Evolutionary conservation across 1,284 basidiomycete genomes (phyloP).

Genomic region (Mycosarcoma maydis): DNA sequence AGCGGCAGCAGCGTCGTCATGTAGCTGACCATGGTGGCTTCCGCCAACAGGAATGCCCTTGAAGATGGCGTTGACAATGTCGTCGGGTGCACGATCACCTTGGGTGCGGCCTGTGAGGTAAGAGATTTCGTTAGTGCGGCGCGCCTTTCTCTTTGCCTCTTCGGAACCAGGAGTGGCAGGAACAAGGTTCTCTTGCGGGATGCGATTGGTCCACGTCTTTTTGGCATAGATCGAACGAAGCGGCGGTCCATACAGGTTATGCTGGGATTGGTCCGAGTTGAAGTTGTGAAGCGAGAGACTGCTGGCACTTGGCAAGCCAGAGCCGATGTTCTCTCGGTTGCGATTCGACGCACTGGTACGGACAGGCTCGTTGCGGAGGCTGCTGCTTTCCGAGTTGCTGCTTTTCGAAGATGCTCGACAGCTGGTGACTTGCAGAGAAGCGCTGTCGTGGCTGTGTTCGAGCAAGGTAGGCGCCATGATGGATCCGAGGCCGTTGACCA

Average conservation of each 20-base stretch:
- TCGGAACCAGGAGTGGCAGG: conserved; percentile 14
- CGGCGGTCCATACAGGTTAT: conserved; percentile 32
- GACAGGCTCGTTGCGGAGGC: conserved; percentile 27
- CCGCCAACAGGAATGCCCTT: conserved; percentile 41
- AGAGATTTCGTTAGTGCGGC: conserved; percentile 10
- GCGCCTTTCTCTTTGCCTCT: conserved; percentile 7
- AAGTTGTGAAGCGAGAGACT: conserved; percentile 25
- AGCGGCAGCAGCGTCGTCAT: conserved; percentile 12
- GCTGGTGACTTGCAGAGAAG: not conserved
- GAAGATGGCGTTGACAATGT: conserved; percentile 53
- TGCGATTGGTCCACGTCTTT: conserved; percentile 32
- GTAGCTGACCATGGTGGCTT: conserved; percentile 10
- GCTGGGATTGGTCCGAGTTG: conserved; percentile 15
- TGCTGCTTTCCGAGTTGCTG: conserved; percentile 31
- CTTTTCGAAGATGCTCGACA: conserved; percentile 7
- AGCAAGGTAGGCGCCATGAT: conserved; percentile 22
- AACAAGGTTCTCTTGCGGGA: conserved; percentile 40
- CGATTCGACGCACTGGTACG: conserved; percentile 15
- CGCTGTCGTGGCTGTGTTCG: conserved; percentile 5
- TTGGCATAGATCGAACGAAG: conserved; percentile 34
- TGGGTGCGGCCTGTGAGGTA: conserved; percentile 28
- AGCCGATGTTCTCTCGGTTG: conserved; percentile 16
- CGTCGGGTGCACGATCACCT: conserved; percentile 48
- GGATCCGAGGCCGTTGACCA: conserved; percentile 36
- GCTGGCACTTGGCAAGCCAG: conserved; percentile 33